These are phyloP conservation scores for Cladosporium sp. DNA, from an alignment of 2,329 filamentous ascomycete genomes.

Conservation along the genomic window DNA sequence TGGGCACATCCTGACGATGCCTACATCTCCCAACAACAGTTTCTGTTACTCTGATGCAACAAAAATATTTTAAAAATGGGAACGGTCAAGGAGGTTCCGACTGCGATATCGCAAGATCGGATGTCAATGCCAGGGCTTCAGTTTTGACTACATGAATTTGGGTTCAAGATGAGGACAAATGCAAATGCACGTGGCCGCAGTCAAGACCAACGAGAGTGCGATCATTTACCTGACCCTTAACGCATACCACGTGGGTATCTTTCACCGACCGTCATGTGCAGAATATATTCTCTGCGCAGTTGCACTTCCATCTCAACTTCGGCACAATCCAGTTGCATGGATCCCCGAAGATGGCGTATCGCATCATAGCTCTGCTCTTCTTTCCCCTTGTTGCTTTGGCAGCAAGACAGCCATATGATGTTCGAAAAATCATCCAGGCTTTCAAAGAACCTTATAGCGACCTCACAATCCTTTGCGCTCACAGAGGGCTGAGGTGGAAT, in stretches of 20 bases:
- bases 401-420: conserved; percentile 21
- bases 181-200: background rate
- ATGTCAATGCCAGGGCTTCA: too few relatives aligned
- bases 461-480: conserved; percentile 23
- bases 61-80: too few relatives aligned
- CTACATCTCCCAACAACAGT: too few relatives aligned
- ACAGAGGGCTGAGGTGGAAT: conserved; percentile 26
- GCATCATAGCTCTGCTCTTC: background rate
- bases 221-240: background rate
- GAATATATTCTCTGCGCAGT: background rate
- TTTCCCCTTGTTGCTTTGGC: conserved; percentile 13
- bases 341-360: background rate
- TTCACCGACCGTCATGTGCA: background rate
- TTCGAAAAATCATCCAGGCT: conserved; percentile 22
- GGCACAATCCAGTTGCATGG: background rate
- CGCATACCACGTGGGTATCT: background rate
- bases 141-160: too few relatives aligned
- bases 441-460: conserved; percentile 23
- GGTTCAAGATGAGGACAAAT: background rate
- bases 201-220: background rate
- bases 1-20: too few relatives aligned
- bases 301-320: background rate
- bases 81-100: too few relatives aligned
- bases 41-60: too few relatives aligned
- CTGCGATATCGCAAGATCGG: too few relatives aligned